Conservation (phyloP, 306 rosid species). For the Luffa aegyptiaca region DNA sequence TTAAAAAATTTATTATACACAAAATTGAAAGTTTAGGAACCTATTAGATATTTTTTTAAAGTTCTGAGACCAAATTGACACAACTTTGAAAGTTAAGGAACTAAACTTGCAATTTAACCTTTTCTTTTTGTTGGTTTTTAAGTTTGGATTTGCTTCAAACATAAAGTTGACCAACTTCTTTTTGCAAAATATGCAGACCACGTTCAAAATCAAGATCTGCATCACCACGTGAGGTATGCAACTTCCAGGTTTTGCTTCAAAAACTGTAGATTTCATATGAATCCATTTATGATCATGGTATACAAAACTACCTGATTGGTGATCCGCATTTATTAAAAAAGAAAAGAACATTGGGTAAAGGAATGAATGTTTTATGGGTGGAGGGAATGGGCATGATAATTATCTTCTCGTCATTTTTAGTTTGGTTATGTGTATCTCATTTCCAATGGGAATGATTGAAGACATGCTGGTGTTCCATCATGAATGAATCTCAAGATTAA, state of each 20-base stretch:
- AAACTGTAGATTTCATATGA: not conserved
- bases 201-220: constrained; percentile 49
- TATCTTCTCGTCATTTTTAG: not conserved
- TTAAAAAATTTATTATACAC: too few relatives aligned
- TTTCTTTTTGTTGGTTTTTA: too few relatives aligned
- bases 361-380: constrained; percentile 1
- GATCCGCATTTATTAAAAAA: too few relatives aligned
- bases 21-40: too few relatives aligned
- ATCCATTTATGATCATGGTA: not conserved
- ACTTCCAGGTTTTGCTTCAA: constrained; percentile 2
- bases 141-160: not conserved
- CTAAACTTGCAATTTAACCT: too few relatives aligned
- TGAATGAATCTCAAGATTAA: not conserved
- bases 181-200: constrained; percentile 34
- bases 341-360: not conserved
- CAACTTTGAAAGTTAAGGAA: too few relatives aligned
- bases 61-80: too few relatives aligned
- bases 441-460: not conserved
- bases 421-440: not conserved
- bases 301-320: not conserved
- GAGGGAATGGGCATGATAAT: not conserved
- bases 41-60: too few relatives aligned
- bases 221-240: constrained; percentile 62
- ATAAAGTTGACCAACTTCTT: not conserved
- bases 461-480: not conserved